phyloP scores from a whole-genome alignment of 139 green algal species.

The Picochlorum sp. region DNA sequence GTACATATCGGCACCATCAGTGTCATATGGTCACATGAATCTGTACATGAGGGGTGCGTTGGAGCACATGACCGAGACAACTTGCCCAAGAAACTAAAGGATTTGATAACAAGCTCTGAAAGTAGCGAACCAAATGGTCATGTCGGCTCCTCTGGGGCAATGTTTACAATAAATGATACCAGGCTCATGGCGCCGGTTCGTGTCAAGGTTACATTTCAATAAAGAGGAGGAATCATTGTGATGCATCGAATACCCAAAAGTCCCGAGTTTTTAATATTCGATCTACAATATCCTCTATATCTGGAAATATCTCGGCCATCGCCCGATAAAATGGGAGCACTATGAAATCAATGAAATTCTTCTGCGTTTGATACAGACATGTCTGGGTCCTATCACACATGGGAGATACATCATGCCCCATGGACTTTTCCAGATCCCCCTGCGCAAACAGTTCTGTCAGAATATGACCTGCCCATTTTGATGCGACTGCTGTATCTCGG shows the following conservation, averaged over 20 bases:
- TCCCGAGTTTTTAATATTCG: background rate
- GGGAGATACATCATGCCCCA: conserved; percentile 40
- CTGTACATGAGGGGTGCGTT: conserved; percentile 86
- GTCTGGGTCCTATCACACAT: conserved; percentile 46
- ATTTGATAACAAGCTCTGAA: conserved; percentile 23
- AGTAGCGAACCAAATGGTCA: background rate
- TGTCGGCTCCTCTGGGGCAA: background rate
- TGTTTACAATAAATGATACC: conserved; percentile 91
- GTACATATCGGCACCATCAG: conserved; percentile 59
- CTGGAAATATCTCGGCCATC: conserved; percentile 11
- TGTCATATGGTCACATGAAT: conserved; percentile 63
- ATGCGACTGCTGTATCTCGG: conserved; percentile 24
- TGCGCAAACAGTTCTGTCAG: conserved; percentile 60
- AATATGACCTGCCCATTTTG: conserved; percentile 43
- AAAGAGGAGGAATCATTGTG: too few species aligned
- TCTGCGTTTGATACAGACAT: conserved; percentile 32
- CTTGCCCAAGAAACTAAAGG: conserved; percentile 39
- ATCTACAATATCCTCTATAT: background rate
- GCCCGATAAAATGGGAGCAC: conserved; percentile 46
- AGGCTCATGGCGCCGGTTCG: conserved; percentile 62
- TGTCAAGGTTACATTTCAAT: conserved; percentile 27
- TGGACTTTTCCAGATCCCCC: conserved; percentile 42
- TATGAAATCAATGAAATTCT: conserved; percentile 67
- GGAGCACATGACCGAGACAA: conserved; percentile 82
- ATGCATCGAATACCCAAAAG: background rate